Conservation (phyloP, 2,329 filamentous ascomycete genomes). For the Raffaelea deltoideospora region DNA sequence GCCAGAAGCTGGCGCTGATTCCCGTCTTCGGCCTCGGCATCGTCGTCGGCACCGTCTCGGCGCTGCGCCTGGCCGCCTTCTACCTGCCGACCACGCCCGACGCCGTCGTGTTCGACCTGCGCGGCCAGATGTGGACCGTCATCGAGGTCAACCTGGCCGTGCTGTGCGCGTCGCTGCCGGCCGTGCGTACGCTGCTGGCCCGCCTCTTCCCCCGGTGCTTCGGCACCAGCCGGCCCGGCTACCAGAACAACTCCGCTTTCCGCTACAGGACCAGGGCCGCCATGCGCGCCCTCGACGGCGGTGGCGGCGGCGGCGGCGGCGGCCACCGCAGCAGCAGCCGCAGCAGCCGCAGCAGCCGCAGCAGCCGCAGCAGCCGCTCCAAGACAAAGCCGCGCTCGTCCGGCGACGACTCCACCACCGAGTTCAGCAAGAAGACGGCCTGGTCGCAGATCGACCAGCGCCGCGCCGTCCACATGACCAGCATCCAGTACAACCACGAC, state of each 20-base stretch:
- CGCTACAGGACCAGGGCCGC: not conserved
- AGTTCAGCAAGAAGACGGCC: not conserved
- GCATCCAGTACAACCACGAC: not conserved
- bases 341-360: not conserved
- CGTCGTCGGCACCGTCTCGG: not conserved
- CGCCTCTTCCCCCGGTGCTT: not conserved
- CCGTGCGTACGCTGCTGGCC: not conserved
- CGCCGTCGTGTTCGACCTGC: not conserved
- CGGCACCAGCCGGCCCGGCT: not conserved
- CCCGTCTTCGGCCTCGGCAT: not conserved
- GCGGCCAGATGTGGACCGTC: not conserved
- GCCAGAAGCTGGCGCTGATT: not conserved
- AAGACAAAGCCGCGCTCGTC: not conserved
- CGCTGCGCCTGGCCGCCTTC: not conserved
- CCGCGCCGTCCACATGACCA: not conserved
- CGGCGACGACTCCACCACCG: not conserved
- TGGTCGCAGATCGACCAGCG: not conserved
- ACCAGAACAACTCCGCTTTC: not conserved
- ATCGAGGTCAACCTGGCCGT: not conserved
- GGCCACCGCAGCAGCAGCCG: not conserved
- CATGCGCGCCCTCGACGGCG: no score
- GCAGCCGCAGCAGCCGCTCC: not conserved
- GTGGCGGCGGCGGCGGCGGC: no score
- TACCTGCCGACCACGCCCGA: not conserved
- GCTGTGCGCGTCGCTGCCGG: not conserved